Base-by-base conservation (phyloP, 106 monocot genomes). In the Chionographis japonica region DNA sequence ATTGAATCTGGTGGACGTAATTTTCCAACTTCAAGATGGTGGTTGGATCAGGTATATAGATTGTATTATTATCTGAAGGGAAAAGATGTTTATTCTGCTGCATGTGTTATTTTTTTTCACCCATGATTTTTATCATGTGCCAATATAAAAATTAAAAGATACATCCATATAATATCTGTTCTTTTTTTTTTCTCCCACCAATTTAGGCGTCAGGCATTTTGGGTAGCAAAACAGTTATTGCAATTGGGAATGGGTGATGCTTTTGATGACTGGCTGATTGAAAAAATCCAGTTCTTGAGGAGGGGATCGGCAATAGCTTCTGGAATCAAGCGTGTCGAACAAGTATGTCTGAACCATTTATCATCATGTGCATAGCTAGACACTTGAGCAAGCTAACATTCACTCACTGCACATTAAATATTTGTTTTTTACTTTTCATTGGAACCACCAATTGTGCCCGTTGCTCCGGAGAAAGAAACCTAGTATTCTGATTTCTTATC, bases 181-280 rank as follows among this genome's bases (percentile, higher is more conserved):
- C 50, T 2, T 17, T 53, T 68, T n/a, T n/a, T n/a, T 6, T 41
- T 75, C 8, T 73, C 52, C 58, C 19, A 56, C 12, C 59, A 35
- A 50, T 60, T 55, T 77, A 98, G 97, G 65, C 81, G 92, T 14
- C 82, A 98, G 72, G 85, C 87, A 73, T 98, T 98, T 90, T 93
- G 97, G 92, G 77, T 98, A 37, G 89, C 90, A 36, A 98, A 98
- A 74, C 97, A 93, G 61, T 56, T 98, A 53, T 68, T 98, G 67
- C 97, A 98, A 65, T 79, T 98, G 63, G 97, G 97, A 69, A 98
- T 98, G 97, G 92, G 98, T 58, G 98, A 98, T 83, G 92, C 98
- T 37, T 87, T 98, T 81, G 98, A 98, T 74, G 98, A 98, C 54
- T 98, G 92, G 98, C 83, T 98, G 15, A 87, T 98, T 67, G 87